Evolutionary conservation across 2,329 filamentous ascomycete species (phyloP).

Genomic region (Pestalotiopsis sp.): DNA sequence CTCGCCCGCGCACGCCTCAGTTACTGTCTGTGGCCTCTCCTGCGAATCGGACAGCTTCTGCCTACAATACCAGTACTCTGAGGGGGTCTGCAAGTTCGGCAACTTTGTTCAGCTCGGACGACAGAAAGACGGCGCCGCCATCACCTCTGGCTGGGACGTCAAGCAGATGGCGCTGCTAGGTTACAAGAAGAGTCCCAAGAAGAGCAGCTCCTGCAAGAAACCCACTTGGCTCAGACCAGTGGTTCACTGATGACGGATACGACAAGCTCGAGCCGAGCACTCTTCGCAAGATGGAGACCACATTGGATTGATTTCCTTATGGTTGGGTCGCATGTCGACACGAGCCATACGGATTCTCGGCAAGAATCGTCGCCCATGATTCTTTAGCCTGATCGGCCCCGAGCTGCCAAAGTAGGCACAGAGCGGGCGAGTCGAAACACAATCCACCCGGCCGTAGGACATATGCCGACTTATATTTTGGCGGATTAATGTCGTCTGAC

Average conservation of each 20-base stretch:
- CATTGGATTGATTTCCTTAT: too few relatives aligned
- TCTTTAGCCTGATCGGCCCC: too few relatives aligned
- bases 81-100: slow-evolving; percentile 5
- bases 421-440: too few relatives aligned
- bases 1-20: neutral
- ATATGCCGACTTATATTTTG: too few relatives aligned
- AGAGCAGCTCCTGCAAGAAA: slow-evolving; percentile 1
- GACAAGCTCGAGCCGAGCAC: neutral
- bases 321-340: too few relatives aligned
- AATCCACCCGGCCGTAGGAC: too few relatives aligned
- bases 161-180: neutral
- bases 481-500: too few relatives aligned
- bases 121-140: neutral
- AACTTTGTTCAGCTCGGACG: neutral
- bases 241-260: neutral
- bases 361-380: too few relatives aligned
- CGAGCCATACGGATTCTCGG: too few relatives aligned
- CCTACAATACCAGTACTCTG: slow-evolving; percentile 1
- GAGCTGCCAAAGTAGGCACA: too few relatives aligned
- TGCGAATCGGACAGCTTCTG: neutral
- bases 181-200: neutral
- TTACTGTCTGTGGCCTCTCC: neutral
- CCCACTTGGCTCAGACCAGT: slow-evolving; percentile 2
- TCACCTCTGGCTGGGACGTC: neutral
- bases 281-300: too few relatives aligned